A percentile compares a stretch with the other conserved stretches of the same genome.
Evolutionary conservation across 306 rosid genomes (phyloP).

Genomic region (Carpinus fangiana): DNA sequence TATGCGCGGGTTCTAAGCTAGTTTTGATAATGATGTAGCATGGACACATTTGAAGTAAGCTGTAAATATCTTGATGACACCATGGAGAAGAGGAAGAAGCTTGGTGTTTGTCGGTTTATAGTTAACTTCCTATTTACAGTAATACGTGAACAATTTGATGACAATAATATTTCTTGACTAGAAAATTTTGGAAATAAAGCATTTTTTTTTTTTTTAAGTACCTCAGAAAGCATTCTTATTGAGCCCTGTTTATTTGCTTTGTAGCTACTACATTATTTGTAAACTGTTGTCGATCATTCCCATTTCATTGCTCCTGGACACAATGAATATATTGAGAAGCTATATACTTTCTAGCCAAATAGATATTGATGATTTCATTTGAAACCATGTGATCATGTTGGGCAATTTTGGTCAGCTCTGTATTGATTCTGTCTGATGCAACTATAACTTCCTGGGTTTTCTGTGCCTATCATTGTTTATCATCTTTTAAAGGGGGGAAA

Average conservation of each 20-base stretch:
- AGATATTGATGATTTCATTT: neutral
- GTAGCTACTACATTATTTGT: no score
- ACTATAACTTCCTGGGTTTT: neutral
- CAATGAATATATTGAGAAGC: neutral
- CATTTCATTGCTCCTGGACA: neutral
- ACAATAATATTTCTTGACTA: no score
- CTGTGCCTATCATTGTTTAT: neutral
- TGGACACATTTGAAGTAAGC: neutral
- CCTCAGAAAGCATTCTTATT: neutral
- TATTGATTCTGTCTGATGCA: neutral
- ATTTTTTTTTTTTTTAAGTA: neutral
- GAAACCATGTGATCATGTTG: neutral
- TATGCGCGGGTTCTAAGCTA: no score
- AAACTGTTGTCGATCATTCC: neutral
- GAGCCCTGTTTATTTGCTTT: neutral
- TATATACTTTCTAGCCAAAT: neutral
- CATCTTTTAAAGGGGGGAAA: neutral
- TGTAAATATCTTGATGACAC: neutral
- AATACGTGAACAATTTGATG: neutral
- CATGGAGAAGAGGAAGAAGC: neutral
- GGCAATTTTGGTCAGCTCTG: neutral
- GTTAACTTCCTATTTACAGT: neutral
- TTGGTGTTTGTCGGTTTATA: no score
- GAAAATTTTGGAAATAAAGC: neutral
- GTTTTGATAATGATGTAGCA: neutral